phyloP scores from a whole-genome alignment of 805 yeast genomes.

The Groenewaldozyma tartarivorans region DNA sequence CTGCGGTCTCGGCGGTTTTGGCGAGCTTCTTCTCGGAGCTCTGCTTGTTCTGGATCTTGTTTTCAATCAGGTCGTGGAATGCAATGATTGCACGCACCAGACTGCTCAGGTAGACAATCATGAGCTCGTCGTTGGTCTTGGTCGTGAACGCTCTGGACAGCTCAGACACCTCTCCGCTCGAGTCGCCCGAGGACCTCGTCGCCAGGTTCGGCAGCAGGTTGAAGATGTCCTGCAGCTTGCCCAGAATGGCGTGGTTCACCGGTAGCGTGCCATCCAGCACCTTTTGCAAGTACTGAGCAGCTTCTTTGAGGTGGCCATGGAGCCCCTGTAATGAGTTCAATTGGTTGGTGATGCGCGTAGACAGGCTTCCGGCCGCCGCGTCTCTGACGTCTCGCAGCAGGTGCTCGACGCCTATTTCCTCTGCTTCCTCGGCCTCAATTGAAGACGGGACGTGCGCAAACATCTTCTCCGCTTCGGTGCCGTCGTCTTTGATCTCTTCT shows the following conservation, averaged over 20 bases:
- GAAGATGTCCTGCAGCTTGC: slow-evolving; percentile 89
- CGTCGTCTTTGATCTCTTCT: slow-evolving; percentile 94
- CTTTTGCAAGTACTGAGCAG: slow-evolving; percentile 65
- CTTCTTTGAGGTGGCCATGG: slow-evolving; percentile 67
- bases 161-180: slow-evolving; percentile 20
- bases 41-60: slow-evolving; percentile 75
- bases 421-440: slow-evolving; percentile 97
- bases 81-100: slow-evolving; percentile 91
- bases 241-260: slow-evolving; percentile 80
- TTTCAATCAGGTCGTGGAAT: slow-evolving; percentile 92
- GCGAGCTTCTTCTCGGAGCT: slow-evolving; percentile 10
- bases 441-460: slow-evolving; percentile 87
- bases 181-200: slow-evolving; percentile 21
- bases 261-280: slow-evolving; percentile 69
- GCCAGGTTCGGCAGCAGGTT: slow-evolving; percentile 78
- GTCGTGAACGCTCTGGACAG: slow-evolving; percentile 75
- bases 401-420: slow-evolving; percentile 98
- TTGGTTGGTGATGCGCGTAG: slow-evolving; percentile 81
- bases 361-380: slow-evolving; percentile 89
- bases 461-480: slow-evolving; percentile 84
- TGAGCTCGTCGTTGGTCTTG: slow-evolving; percentile 91
- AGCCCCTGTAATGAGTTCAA: slow-evolving; percentile 81
- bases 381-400: slow-evolving; percentile 87
- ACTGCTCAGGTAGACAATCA: slow-evolving; percentile 85
- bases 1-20: too few relatives aligned